These are phyloP conservation scores for Trichomonas tenax DNA, from an alignment of 208 protist genomes.

Conservation along the genomic window DNA sequence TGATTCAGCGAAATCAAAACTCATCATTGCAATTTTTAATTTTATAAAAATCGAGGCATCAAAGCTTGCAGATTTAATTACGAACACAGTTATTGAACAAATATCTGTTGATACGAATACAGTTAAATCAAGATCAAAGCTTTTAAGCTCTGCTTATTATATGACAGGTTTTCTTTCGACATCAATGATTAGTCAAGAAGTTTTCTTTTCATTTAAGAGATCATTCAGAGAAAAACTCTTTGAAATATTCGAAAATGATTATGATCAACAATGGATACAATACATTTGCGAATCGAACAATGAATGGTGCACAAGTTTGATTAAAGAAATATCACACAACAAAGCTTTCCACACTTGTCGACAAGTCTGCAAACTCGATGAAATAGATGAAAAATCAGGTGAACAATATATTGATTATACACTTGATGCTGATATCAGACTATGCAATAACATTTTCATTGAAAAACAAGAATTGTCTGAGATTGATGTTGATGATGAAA, in stretches of 20 bases:
- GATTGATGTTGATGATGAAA: not conserved
- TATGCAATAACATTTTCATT: not conserved
- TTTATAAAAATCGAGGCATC: not conserved
- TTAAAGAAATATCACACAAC: not conserved
- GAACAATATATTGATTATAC: not conserved
- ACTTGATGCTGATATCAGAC: not conserved
- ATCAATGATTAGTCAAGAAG: not conserved
- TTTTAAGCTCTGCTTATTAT: not conserved
- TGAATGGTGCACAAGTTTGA: not conserved
- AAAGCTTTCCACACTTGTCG: not conserved
- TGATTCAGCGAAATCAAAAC: not conserved
- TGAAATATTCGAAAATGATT: not conserved
- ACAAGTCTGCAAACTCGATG: not conserved
- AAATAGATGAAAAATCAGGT: not conserved
- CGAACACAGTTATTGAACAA: not conserved
- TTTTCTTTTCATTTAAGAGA: not conserved
- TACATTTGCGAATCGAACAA: not conserved
- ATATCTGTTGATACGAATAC: not conserved
- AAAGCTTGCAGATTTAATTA: not conserved
- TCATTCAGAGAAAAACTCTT: not conserved
- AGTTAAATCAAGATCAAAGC: not conserved
- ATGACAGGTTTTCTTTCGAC: not conserved
- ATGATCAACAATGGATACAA: not conserved
- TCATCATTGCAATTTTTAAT: not conserved
- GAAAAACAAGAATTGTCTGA: not conserved